These are phyloP conservation scores for Globisporangium perplexum DNA, from an alignment of 352 stramenopile species.

Conservation along the genomic window DNA sequence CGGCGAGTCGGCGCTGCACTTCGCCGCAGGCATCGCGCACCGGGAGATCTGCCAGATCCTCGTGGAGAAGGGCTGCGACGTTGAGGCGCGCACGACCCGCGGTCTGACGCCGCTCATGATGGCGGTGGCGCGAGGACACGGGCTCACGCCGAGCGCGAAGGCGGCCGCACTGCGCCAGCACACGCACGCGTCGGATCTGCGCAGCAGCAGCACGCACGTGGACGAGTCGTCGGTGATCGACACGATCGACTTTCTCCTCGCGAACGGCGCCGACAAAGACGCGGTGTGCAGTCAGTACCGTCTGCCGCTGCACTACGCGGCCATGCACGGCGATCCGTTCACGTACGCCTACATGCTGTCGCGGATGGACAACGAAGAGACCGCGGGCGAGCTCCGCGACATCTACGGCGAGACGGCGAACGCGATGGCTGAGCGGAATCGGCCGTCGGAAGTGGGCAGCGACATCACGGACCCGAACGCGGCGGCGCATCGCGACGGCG, in stretches of 20 bases:
- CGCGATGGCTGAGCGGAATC: constrained; percentile 37
- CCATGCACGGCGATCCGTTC: constrained; percentile 49
- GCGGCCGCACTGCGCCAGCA: constrained; percentile 19
- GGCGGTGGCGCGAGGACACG: constrained; percentile 46
- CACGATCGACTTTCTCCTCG: constrained; percentile 73
- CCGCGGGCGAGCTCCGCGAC: constrained; percentile 48
- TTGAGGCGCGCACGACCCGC: constrained; percentile 64
- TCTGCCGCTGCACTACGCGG: constrained; percentile 71
- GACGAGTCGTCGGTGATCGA: constrained; percentile 51
- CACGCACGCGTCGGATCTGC: constrained; percentile 28
- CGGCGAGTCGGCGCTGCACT: constrained; percentile 76
- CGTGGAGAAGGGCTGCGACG: constrained; percentile 59
- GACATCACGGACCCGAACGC: constrained; percentile 13
- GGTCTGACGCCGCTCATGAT: constrained; percentile 77
- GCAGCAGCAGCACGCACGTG: constrained; percentile 37
- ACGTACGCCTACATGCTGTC: constrained; percentile 48
- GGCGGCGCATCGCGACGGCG: constrained; percentile 1
- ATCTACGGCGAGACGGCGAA: constrained; percentile 59
- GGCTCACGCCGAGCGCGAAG: constrained; percentile 23
- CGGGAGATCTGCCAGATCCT: constrained; percentile 60
- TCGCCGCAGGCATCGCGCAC: constrained; percentile 60
- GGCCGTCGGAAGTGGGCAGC: constrained; percentile 17
- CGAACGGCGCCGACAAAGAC: constrained; percentile 45
- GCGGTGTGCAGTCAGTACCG: constrained; percentile 68
- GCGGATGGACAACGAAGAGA: constrained; percentile 32